Percentiles rank a stretch among this genome's conserved stretches.
Conservation (phyloP, 768 basidiomycete genomes). For the Crucibulum laeve region DNA sequence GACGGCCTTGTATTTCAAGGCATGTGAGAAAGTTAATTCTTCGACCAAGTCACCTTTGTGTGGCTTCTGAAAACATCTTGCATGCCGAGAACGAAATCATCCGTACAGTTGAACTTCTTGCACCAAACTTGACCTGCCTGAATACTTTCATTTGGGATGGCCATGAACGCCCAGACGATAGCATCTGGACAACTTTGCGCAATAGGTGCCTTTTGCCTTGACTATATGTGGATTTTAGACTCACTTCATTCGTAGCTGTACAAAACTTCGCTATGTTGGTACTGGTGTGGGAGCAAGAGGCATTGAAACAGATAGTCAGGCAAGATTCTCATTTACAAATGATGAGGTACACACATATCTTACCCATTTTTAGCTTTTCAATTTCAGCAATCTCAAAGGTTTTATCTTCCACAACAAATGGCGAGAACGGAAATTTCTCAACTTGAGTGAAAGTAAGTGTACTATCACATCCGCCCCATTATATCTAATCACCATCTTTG, state of each 20-base stretch:
- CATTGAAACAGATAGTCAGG: conserved; percentile 15
- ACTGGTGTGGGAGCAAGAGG: conserved; percentile 13
- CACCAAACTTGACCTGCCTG: conserved; percentile 10
- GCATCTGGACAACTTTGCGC: conserved; percentile 14
- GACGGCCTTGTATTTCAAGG: background rate
- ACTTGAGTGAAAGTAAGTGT: background rate
- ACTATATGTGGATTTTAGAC: background rate
- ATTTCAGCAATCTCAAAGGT: conserved; percentile 14
- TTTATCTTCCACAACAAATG: conserved; percentile 14
- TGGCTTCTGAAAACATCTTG: background rate
- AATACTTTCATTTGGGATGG: conserved; percentile 21
- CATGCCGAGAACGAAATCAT: conserved; percentile 2
- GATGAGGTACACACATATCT: background rate
- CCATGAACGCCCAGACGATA: conserved; percentile 14
- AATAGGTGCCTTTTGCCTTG: conserved; percentile 8
- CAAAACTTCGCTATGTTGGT: conserved; percentile 14
- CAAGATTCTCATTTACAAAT: conserved; percentile 1
- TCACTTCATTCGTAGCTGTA: conserved; percentile 13
- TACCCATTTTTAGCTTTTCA: conserved; percentile 13
- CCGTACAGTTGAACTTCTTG: conserved; percentile 8
- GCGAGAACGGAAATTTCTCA: conserved; percentile 1
- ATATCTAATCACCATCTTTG: background rate
- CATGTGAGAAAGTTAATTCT: background rate
- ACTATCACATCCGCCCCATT: background rate
- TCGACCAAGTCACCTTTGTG: background rate